Evolutionary conservation across 2,329 filamentous ascomycete species (phyloP), one percentile per base, ranked within the genome.

Genomic region (Aspergillus aculeatus): DNA sequence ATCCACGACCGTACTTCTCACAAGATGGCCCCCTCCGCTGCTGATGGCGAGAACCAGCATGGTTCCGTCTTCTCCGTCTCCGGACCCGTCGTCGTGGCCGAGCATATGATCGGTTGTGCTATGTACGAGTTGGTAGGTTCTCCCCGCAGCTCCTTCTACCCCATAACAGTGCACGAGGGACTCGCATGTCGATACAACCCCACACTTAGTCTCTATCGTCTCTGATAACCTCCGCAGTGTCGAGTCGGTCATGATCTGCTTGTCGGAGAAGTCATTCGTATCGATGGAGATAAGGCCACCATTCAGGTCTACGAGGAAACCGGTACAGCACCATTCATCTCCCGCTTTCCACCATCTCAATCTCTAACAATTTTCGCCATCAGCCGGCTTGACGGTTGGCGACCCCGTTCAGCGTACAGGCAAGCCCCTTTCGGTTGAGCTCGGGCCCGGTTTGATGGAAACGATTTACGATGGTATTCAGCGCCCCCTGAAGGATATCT

Each of bases 401-500:
- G 95, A 99, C 75, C 95, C 95, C 54, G 95, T 99, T 68, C 72
- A 81, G 62, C 87, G 94, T 72, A 97, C 94, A 59, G 91, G 92
- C 78, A 97, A 98, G 84, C 95, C 95, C 65, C 83, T 99, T 58
- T 97, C 95, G 60, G 95, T 99, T 79, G 95, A 99, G 79, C 89
- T 99, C 51, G 95, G 95, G 54, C 95, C 95, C 65, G 95, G 95
- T 75, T 83, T 99, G 77, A 92, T 99, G 86, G 94, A 98, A 81
- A 97, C 95, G 68, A 99, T 99, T 78, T 99, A 98, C 84, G 95
- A 99, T 77, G 95, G 95, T 82, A 99, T 99, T 72, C 95, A 99
- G 79, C 89, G 95, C 75, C 95, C 95, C 54, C 88, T 99, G 70
- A 89, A 89, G 80, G 88, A 86, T 67, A 99, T 99, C 72, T 83